Conservation (phyloP, 2,329 filamentous ascomycete species). For the Ophiostoma sp. region DNA sequence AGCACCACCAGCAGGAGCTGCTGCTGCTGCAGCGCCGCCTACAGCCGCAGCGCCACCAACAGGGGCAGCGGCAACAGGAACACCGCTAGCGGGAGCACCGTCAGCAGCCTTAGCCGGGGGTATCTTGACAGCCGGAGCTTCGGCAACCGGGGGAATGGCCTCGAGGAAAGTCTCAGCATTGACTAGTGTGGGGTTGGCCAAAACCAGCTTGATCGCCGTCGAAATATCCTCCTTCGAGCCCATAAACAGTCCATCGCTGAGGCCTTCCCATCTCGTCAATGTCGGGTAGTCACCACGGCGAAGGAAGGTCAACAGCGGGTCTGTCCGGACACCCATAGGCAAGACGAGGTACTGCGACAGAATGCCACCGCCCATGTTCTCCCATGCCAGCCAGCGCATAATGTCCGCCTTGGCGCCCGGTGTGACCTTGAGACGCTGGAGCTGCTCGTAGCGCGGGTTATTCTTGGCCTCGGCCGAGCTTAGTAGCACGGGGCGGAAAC, state of each 20-base stretch:
- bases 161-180: conserved; percentile 58
- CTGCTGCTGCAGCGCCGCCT: not conserved
- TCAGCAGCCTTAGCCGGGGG: conserved; percentile 8
- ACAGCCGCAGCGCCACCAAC: not conserved
- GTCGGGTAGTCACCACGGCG: conserved; percentile 69
- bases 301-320: conserved; percentile 65
- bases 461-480: conserved; percentile 73
- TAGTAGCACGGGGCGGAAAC: conserved; percentile 79
- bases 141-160: conserved; percentile 40
- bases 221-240: conserved; percentile 62
- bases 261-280: conserved; percentile 66
- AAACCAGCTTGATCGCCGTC: conserved; percentile 54
- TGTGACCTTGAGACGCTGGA: conserved; percentile 61
- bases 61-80: not conserved
- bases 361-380: conserved; percentile 78
- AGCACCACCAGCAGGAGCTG: not conserved
- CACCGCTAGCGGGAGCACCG: not conserved
- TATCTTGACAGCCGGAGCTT: not conserved
- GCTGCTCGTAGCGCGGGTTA: conserved; percentile 69
- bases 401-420: conserved; percentile 61
- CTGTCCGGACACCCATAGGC: conserved; percentile 74
- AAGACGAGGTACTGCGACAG: conserved; percentile 73
- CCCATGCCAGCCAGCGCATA: conserved; percentile 88
- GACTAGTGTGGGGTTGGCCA: conserved; percentile 51
- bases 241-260: conserved; percentile 67